Evolutionary conservation across 345 rosid genomes (phyloP).

Genomic region (Corchorus capsularis): DNA sequence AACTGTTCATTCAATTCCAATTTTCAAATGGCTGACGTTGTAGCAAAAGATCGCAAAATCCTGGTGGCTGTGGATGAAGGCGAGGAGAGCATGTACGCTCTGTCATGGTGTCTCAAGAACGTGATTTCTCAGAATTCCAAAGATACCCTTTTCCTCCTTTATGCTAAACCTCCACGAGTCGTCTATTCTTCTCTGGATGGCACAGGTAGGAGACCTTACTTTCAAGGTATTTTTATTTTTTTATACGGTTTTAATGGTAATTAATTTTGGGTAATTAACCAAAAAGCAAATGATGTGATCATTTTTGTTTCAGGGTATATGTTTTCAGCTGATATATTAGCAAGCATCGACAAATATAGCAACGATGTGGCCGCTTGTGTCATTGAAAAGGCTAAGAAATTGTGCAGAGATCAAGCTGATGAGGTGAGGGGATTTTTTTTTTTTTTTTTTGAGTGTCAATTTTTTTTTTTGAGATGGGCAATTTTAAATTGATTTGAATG

Average conservation of each 20-base stretch:
- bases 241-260: too few species aligned
- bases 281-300: too few species aligned
- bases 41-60: conserved; percentile 38
- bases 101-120: conserved; percentile 60
- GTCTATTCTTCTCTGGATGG: conserved; percentile 47
- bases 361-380: conserved; percentile 45
- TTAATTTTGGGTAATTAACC: too few species aligned
- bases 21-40: conserved; percentile 21
- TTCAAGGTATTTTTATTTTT: background rate
- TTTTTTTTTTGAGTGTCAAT: background rate
- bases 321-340: conserved; percentile 55
- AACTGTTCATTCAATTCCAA: background rate
- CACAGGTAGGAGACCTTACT: conserved; percentile 35
- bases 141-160: conserved; percentile 54
- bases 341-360: conserved; percentile 49
- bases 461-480: background rate
- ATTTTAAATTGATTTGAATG: background rate
- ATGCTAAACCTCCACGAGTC: conserved; percentile 41
- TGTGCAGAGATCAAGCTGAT: conserved; percentile 34
- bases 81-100: conserved; percentile 67
- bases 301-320: conserved; percentile 43
- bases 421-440: conserved; percentile 29
- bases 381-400: conserved; percentile 48
- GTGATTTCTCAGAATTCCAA: conserved; percentile 31
- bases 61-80: conserved; percentile 64